phyloP scores from a whole-genome alignment of 1,139 yeast species.

The Yamadazyma mexicana region DNA sequence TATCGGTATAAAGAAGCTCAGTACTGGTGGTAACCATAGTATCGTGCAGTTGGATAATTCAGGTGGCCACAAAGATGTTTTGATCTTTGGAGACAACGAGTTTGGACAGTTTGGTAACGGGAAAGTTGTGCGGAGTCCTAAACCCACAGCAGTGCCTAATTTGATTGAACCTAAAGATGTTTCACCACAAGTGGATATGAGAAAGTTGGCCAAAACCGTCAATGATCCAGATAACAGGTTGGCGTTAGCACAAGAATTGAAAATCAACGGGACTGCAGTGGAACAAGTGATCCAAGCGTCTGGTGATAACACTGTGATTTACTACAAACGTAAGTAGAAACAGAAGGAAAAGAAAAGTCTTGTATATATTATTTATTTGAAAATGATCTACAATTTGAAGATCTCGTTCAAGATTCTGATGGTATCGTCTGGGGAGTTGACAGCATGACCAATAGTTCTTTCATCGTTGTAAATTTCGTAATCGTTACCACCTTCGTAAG shows the following conservation, averaged over 20 bases:
- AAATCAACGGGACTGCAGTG: conserved; percentile 23
- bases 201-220: conserved; percentile 27
- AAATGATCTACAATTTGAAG: conserved; percentile 45
- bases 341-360: neutral
- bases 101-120: conserved; percentile 86
- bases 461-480: conserved; percentile 89
- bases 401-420: conserved; percentile 78
- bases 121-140: conserved; percentile 56
- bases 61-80: conserved; percentile 52
- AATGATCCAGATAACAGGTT: conserved; percentile 46
- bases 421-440: conserved; percentile 85
- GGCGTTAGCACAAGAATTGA: conserved; percentile 35
- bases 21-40: conserved; percentile 66
- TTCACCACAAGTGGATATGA: conserved; percentile 12
- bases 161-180: conserved; percentile 56
- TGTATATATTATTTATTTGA: conserved; percentile 4
- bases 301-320: conserved; percentile 61
- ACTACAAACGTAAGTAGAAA: conserved; percentile 34
- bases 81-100: conserved; percentile 83
- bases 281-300: conserved; percentile 69
- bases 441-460: conserved; percentile 96
- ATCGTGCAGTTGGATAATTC: conserved; percentile 57
- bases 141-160: conserved; percentile 56
- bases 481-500: conserved; percentile 97
- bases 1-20: conserved; percentile 52